These are phyloP conservation scores for Dalbergia oliveri DNA, from an alignment of 306 rosid genomes.

Conservation along the genomic window DNA sequence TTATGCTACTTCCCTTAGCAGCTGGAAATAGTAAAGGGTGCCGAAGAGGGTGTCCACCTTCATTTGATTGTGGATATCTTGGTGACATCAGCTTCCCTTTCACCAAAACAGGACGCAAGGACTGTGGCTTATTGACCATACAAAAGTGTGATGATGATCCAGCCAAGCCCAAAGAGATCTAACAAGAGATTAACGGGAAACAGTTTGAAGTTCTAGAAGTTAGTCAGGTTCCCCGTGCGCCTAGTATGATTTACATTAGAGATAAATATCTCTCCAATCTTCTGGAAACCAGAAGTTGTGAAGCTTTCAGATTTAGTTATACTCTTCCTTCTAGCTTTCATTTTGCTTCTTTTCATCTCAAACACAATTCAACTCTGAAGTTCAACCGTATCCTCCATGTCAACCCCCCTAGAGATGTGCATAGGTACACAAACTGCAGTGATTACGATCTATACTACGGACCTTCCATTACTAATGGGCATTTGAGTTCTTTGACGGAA, in stretches of 20 bases:
- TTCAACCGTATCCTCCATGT: constrained; percentile 12
- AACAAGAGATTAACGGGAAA: background rate
- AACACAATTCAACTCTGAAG: background rate
- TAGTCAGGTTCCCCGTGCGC: background rate
- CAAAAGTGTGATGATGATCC: background rate
- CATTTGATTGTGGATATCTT: constrained; percentile 42
- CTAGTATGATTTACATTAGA: constrained; percentile 9
- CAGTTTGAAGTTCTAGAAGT: background rate
- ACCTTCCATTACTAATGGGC: background rate
- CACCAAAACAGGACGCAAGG: background rate
- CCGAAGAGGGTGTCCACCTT: background rate
- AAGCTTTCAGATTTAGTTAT: background rate
- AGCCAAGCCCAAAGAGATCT: background rate
- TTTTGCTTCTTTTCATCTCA: background rate
- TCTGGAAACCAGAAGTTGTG: background rate
- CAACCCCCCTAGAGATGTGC: background rate
- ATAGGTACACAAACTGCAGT: background rate
- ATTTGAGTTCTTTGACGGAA: too few species aligned
- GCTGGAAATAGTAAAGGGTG: too few species aligned
- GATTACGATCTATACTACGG: constrained; percentile 19
- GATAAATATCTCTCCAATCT: background rate
- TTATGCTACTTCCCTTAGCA: constrained; percentile 26
- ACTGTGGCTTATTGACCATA: constrained; percentile 47
- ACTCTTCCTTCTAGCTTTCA: constrained; percentile 34
- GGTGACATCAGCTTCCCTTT: constrained; percentile 34